Evolutionary conservation across 1,284 basidiomycete species (phyloP).

Genomic region (Spongiforma sp.): DNA sequence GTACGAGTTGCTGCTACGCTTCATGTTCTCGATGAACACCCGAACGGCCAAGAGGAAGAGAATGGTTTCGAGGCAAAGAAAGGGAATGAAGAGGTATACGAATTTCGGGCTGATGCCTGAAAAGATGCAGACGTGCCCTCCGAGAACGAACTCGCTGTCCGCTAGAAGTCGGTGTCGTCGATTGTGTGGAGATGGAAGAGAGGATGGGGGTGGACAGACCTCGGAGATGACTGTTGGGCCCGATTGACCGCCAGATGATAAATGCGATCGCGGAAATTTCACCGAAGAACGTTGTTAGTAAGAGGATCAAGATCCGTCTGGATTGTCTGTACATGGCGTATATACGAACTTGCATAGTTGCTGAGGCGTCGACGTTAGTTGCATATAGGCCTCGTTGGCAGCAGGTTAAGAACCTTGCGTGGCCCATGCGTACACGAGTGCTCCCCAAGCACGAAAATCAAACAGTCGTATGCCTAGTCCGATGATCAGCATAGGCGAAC

Average conservation of each 20-base stretch:
- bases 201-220: slow-evolving; percentile 18
- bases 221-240: slow-evolving; percentile 26
- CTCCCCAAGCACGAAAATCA: slow-evolving; percentile 38
- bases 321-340: slow-evolving; percentile 38
- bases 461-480: slow-evolving; percentile 33
- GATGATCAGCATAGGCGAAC: slow-evolving; percentile 4
- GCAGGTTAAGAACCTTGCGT: slow-evolving; percentile 32
- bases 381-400: background rate
- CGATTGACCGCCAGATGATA: slow-evolving; percentile 33
- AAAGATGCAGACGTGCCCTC: slow-evolving; percentile 25
- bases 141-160: background rate
- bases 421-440: slow-evolving; percentile 37
- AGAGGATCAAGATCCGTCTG: slow-evolving; percentile 20
- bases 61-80: slow-evolving; percentile 33
- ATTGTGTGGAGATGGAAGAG: background rate
- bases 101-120: slow-evolving; percentile 28
- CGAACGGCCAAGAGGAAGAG: slow-evolving; percentile 30
- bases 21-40: slow-evolving; percentile 21
- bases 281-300: slow-evolving; percentile 25
- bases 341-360: slow-evolving; percentile 38
- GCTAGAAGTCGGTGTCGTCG: slow-evolving; percentile 3
- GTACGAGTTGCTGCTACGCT: background rate
- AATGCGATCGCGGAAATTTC: slow-evolving; percentile 34
- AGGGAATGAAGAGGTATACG: slow-evolving; percentile 36
- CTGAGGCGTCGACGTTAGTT: slow-evolving; percentile 20